phyloP scores from a whole-genome alignment of 306 rosid genomes.

The Cicer arietinum region DNA sequence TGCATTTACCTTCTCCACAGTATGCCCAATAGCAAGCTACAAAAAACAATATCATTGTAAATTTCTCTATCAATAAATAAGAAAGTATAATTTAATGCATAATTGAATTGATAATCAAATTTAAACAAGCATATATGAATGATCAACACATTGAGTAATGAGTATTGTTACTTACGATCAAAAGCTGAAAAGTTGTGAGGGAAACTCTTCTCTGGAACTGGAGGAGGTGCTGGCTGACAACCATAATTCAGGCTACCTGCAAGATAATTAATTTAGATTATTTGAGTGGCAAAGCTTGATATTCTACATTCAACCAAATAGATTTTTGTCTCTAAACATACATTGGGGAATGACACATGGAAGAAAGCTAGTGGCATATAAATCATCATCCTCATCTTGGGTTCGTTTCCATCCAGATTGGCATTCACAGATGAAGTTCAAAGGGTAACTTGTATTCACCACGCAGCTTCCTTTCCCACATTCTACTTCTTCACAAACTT shows the following conservation, averaged over 20 bases:
- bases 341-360: constrained; percentile 93
- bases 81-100: neutral
- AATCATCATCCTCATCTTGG: constrained; percentile 43
- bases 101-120: neutral
- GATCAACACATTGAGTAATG: no score
- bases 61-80: neutral
- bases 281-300: neutral
- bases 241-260: constrained; percentile 69
- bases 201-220: constrained; percentile 53
- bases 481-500: constrained; percentile 63
- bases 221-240: constrained; percentile 83
- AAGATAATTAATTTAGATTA: constrained; percentile 21
- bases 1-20: constrained; percentile 76
- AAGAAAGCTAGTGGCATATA: constrained; percentile 59
- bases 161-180: constrained; percentile 58
- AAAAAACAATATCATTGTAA: neutral
- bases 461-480: constrained; percentile 80
- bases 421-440: constrained; percentile 68
- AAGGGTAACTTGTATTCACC: constrained; percentile 40
- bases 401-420: constrained; percentile 70
- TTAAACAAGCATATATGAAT: neutral
- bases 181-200: constrained; percentile 64
- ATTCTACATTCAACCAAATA: no score
- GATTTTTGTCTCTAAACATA: constrained; percentile 10
- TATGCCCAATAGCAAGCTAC: constrained; percentile 86